Conservation (phyloP, 306 rosid genomes). For the Cucurbita ficifolia region DNA sequence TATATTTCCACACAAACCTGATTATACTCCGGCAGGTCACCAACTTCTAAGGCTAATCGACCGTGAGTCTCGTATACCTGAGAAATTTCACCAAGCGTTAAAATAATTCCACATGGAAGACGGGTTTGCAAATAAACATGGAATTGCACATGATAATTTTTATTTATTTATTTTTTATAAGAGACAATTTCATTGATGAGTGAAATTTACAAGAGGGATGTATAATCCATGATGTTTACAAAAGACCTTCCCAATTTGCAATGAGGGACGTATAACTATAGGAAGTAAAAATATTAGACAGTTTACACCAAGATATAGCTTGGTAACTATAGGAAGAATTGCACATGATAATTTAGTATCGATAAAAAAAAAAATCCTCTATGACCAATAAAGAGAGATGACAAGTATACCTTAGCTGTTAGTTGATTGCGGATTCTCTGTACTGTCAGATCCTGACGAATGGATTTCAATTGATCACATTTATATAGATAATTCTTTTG, state of each 20-base stretch:
- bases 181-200: too few relatives aligned
- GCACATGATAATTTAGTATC: not conserved
- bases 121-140: not conserved
- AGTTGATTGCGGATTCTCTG: constrained; percentile 77
- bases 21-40: constrained; percentile 89
- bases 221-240: too few relatives aligned
- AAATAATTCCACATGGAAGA: not conserved
- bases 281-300: too few relatives aligned
- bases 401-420: constrained; percentile 66
- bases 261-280: too few relatives aligned
- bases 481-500: constrained; percentile 83
- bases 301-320: too few relatives aligned
- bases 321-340: too few relatives aligned
- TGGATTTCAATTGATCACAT: constrained; percentile 94
- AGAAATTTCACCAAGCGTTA: constrained; percentile 3
- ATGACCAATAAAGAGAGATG: constrained; percentile 5
- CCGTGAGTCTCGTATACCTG: constrained; percentile 99
- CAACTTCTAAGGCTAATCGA: constrained; percentile 72
- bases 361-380: not conserved
- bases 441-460: constrained; percentile 97
- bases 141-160: not conserved
- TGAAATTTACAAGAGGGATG: too few relatives aligned
- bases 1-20: constrained; percentile 41
- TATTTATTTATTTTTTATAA: too few relatives aligned
- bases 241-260: too few relatives aligned